Percentiles rank a stretch among this genome's conserved stretches.
Evolutionary conservation across 495 filamentous ascomycete genomes (phyloP).

Genomic region (Pyronema domesticum): DNA sequence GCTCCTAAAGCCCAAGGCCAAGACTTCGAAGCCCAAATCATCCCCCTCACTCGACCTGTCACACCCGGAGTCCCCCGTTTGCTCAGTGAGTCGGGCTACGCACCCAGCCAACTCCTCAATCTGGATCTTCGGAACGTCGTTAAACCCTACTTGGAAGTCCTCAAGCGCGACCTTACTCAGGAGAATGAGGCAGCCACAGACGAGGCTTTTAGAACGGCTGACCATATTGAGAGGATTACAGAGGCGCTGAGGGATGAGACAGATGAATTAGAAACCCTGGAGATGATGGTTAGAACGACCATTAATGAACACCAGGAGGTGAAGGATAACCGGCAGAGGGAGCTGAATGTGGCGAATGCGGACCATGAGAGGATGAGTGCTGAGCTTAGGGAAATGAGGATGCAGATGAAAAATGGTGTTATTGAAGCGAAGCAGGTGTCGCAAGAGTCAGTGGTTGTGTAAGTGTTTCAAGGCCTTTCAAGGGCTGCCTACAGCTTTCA

Average conservation of each 20-base stretch:
- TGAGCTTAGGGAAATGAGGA: conserved; percentile 80
- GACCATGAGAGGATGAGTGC: conserved; percentile 98
- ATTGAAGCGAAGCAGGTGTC: conserved; percentile 66
- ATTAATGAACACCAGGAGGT: conserved; percentile 88
- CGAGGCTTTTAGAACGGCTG: conserved; percentile 74
- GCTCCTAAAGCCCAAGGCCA: conserved; percentile 69
- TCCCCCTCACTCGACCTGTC: too few species aligned
- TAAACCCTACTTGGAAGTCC: conserved; percentile 53
- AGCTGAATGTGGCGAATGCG: conserved; percentile 70
- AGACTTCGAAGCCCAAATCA: conserved; percentile 42
- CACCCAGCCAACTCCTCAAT: conserved; percentile 70
- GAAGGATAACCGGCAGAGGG: conserved; percentile 40
- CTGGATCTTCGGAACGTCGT: conserved; percentile 67
- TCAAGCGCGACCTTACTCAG: conserved; percentile 79
- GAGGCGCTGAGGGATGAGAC: conserved; percentile 90
- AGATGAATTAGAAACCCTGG: conserved; percentile 78
- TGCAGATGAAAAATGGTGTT: conserved; percentile 66
- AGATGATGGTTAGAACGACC: conserved; percentile 63
- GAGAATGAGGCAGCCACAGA: conserved; percentile 64
- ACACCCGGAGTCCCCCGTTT: too few species aligned
- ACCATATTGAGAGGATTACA: conserved; percentile 77
- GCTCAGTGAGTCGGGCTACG: conserved; percentile 41
- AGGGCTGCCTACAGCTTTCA: too few species aligned
- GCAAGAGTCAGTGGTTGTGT: too few species aligned
- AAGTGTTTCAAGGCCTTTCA: too few species aligned